phyloP scores from a whole-genome alignment of 805 yeast species.

The Saccharomycopsis capsularis region DNA sequence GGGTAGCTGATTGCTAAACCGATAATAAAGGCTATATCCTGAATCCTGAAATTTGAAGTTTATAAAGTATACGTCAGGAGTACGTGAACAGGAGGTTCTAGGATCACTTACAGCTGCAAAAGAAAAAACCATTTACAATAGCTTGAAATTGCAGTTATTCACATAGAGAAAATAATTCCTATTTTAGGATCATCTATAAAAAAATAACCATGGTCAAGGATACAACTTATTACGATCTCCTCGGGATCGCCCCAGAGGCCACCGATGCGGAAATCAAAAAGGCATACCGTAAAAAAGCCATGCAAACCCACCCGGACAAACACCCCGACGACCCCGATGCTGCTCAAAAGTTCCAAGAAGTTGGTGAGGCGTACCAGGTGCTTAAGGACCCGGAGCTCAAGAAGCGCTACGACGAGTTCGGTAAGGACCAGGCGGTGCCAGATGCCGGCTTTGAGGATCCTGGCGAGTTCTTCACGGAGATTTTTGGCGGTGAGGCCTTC shows the following conservation, averaged over 20 bases:
- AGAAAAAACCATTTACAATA: no score
- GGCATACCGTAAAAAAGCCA: slow-evolving; percentile 87
- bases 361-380: slow-evolving; percentile 67
- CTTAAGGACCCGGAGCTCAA: slow-evolving; percentile 68
- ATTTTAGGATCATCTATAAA: no score
- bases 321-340: slow-evolving; percentile 93
- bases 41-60: no score
- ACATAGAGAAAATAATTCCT: no score
- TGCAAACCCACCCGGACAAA: slow-evolving; percentile 90
- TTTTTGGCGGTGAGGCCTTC: slow-evolving; percentile 81
- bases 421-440: slow-evolving; percentile 69
- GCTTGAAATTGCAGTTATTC: no score
- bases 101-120: no score
- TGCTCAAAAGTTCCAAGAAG: slow-evolving; percentile 75
- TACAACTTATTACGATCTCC: slow-evolving; percentile 75
- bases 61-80: no score
- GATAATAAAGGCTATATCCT: no score
- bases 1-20: no score
- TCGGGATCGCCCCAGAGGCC: slow-evolving; percentile 65
- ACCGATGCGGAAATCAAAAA: slow-evolving; percentile 79
- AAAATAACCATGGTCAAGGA: slow-evolving; percentile 62
- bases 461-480: slow-evolving; percentile 69
- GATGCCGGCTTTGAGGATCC: slow-evolving; percentile 79
- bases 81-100: no score
- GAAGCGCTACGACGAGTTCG: slow-evolving; percentile 72